phyloP scores from a whole-genome alignment of 129 eudicot genomes.

The Chrysanthemum lavandulifolium region DNA sequence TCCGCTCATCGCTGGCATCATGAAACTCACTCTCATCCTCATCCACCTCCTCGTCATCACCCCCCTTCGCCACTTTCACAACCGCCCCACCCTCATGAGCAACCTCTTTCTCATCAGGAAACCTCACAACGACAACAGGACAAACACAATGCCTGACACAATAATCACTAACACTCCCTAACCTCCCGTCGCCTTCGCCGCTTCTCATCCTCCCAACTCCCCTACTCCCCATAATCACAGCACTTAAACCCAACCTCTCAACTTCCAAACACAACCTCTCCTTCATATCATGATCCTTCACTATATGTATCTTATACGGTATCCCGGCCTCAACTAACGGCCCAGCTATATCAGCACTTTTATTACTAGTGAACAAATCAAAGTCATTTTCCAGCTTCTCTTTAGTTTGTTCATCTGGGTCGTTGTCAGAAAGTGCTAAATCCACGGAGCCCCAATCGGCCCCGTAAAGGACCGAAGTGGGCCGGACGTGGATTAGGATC shows the following conservation, averaged over 20 bases:
- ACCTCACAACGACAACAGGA: slow-evolving; percentile 90
- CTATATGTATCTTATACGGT: slow-evolving; percentile 87
- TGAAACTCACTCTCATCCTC: slow-evolving; percentile 56
- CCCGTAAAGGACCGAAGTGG: slow-evolving; percentile 94
- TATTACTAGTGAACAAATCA: slow-evolving; percentile 64
- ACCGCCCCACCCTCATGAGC: slow-evolving; percentile 28
- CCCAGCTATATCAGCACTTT: slow-evolving; percentile 66
- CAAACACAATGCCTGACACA: slow-evolving; percentile 92
- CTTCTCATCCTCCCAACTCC: slow-evolving; percentile 76
- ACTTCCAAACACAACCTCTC: slow-evolving; percentile 91
- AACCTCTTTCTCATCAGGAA: slow-evolving; percentile 75
- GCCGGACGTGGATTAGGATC: slow-evolving; percentile 82
- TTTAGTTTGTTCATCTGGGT: slow-evolving; percentile 36
- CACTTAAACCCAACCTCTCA: slow-evolving; percentile 82
- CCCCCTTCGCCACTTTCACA: slow-evolving; percentile 46
- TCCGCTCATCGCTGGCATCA: slow-evolving; percentile 60
- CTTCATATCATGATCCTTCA: slow-evolving; percentile 93
- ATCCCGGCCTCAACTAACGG: slow-evolving; percentile 79
- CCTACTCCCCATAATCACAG: slow-evolving; percentile 90
- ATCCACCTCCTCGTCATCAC: slow-evolving; percentile 34
- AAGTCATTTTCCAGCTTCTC: slow-evolving; percentile 74
- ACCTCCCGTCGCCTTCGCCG: slow-evolving; percentile 58
- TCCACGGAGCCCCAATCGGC: slow-evolving; percentile 98
- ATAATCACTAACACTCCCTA: slow-evolving; percentile 94
- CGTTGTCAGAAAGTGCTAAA: slow-evolving; percentile 42